Evolutionary conservation across 768 basidiomycete genomes (phyloP).

Genomic region (Clathrus columnatus): DNA sequence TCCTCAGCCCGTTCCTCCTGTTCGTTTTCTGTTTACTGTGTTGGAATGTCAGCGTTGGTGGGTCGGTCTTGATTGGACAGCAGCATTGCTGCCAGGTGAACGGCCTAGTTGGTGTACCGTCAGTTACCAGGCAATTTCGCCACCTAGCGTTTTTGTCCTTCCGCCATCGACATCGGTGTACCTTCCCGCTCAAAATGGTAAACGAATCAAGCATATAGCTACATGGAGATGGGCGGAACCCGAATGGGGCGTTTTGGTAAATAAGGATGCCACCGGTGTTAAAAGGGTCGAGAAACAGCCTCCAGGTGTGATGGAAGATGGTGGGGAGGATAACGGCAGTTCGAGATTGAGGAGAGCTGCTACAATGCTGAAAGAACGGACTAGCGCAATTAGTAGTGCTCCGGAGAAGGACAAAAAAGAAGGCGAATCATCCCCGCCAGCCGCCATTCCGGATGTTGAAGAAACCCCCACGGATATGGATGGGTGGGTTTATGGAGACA

Average conservation of each 20-base stretch:
- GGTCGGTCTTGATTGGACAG: constrained; percentile 96
- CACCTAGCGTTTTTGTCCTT: constrained; percentile 60
- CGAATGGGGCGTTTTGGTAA: constrained; percentile 78
- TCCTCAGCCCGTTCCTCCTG: constrained; percentile 7
- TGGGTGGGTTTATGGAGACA: constrained; percentile 92
- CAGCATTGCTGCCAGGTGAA: constrained; percentile 81
- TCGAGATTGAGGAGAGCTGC: constrained; percentile 48
- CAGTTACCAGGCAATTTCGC: constrained; percentile 50
- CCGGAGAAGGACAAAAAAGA: constrained; percentile 18
- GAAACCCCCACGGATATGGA: constrained; percentile 57
- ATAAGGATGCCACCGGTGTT: constrained; percentile 40
- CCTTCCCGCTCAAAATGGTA: constrained; percentile 31
- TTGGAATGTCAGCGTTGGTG: constrained; percentile 97
- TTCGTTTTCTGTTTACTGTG: constrained; percentile 81
- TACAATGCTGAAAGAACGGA: constrained; percentile 33
- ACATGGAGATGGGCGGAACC: constrained; percentile 86
- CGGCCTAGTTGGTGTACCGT: constrained; percentile 78
- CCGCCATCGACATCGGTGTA: constrained; percentile 54
- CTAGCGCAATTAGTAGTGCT: constrained; percentile 20
- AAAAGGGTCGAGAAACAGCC: constrained; percentile 53
- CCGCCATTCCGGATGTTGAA: constrained; percentile 2
- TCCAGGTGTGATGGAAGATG: constrained; percentile 42
- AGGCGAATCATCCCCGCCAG: background rate
- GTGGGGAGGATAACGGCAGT: constrained; percentile 21
- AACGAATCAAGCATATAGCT: constrained; percentile 59